Evolutionary conservation across 176 grass and related monocot genomes (phyloP).

Genomic region (Elymus sibiricus): DNA sequence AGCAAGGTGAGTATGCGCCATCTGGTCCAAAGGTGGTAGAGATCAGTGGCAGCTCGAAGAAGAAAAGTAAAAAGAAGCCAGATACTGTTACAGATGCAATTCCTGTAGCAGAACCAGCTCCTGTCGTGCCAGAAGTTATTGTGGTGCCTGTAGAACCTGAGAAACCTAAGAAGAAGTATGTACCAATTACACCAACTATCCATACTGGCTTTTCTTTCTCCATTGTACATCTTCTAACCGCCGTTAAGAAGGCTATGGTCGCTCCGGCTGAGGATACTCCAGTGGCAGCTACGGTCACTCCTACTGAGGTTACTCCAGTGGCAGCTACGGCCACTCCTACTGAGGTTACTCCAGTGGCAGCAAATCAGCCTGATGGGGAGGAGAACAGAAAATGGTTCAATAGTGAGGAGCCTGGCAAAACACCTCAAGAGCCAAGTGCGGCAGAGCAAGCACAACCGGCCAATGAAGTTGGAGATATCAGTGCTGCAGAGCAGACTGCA

Average conservation of each 20-base stretch:
- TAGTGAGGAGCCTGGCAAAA: conserved; percentile 37
- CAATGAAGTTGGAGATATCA: conserved; percentile 40
- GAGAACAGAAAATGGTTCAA: conserved; percentile 39
- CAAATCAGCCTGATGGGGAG: conserved; percentile 42
- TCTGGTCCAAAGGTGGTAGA: conserved; percentile 44
- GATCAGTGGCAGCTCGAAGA: conserved; percentile 52
- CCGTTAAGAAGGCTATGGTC: conserved; percentile 89
- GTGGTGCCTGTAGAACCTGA: conserved; percentile 57
- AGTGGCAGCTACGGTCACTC: conserved; percentile 52
- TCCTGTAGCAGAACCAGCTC: conserved; percentile 41
- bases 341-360: conserved; percentile 31
- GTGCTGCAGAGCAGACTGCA: conserved; percentile 31
- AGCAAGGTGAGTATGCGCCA: conserved; percentile 33
- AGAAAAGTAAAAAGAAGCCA: conserved; percentile 88
- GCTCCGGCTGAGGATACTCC: conserved; percentile 38
- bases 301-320: conserved; percentile 36
- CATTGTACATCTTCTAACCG: conserved; percentile 88
- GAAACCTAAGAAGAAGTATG: conserved; percentile 86
- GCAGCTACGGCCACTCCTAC: conserved; percentile 52
- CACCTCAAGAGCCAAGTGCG: conserved; percentile 35
- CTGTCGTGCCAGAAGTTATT: conserved; percentile 35
- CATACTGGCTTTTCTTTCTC: conserved; percentile 97
- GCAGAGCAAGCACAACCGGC: conserved; percentile 39
- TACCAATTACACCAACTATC: conserved; percentile 87
- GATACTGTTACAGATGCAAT: conserved; percentile 35